phyloP scores from a whole-genome alignment of 805 yeast species.

The Metschnikowia proteae region DNA sequence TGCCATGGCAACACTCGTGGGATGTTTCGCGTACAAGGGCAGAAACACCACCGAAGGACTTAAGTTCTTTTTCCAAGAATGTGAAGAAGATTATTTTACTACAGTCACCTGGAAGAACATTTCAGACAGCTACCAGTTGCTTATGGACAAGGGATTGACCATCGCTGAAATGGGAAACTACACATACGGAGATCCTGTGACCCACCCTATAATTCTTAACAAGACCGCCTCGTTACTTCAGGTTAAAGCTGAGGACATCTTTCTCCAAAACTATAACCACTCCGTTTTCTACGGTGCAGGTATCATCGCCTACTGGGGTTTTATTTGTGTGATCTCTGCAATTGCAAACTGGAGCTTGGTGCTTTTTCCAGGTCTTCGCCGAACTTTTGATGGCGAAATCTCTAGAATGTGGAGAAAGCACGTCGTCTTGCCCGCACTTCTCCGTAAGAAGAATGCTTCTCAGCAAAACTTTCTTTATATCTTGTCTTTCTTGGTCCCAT shows the following conservation, averaged over 20 bases:
- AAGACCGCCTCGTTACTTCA: conserved; percentile 9
- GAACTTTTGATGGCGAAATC: conserved; percentile 26
- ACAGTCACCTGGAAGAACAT: conserved; percentile 9
- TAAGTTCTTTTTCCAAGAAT: conserved; percentile 8
- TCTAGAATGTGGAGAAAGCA: conserved; percentile 24
- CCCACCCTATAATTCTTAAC: conserved; percentile 14
- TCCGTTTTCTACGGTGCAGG: conserved; percentile 39
- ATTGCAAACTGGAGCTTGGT: conserved; percentile 39
- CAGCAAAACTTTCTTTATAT: conserved; percentile 10
- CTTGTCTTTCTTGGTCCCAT: conserved; percentile 29
- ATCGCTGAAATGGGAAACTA: conserved; percentile 9
- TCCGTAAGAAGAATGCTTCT: conserved; percentile 12
- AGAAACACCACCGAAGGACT: conserved; percentile 6
- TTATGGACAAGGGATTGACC: conserved; percentile 5
- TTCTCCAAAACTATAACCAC: conserved; percentile 36
- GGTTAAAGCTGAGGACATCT: conserved; percentile 27
- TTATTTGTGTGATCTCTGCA: conserved; percentile 40
- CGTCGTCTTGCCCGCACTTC: conserved; percentile 28
- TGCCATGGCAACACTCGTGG: conserved; percentile 14
- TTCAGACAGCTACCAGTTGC: conserved; percentile 10
- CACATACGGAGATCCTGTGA: conserved; percentile 23
- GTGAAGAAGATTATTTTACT: conserved; percentile 5
- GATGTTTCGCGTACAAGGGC: conserved; percentile 9
- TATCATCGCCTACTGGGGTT: conserved; percentile 47
- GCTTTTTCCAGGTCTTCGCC: conserved; percentile 36